Base-by-base conservation (phyloP, 495 filamentous ascomycete species). In the Cudoniella acicularis region DNA sequence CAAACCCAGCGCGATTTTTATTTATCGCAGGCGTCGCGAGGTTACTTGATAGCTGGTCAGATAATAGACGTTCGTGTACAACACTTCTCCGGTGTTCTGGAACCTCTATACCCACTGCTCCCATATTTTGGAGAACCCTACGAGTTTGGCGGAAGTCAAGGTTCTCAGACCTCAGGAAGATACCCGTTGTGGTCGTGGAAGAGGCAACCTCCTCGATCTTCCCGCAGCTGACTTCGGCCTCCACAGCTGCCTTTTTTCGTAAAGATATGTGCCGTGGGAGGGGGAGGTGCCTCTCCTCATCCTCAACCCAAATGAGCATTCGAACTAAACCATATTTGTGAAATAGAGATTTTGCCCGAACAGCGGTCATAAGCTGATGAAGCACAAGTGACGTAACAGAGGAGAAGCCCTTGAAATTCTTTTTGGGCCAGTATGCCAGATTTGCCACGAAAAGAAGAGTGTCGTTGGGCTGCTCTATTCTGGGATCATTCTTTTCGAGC, bases 271-370 rank as follows among this genome's bases (percentile, higher is more conserved):
- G 72, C 24, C 79, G 80, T 0, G 91, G 89, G 2, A 86, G 36
- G 4, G 79, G 42, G 1, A 52, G 13, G 0, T 64, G 57, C 48
- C 76, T 80, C 21, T 89, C 86, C 0, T 70, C 60, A 26, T 80
- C 67, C 0, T 72, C 67, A 3, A 81, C 49, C 80, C 88, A 87
- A 24, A 88, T 61, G 2, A 96, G 73, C 72, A 92, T 82, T 52
- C 91, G 82, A 8, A 93, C 85, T 6, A 81, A 79, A 9, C 91
- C 86, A 60, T 84, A 85, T 18, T 67, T 72, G 47, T 89, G 85
- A 53, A 87, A 82, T 17, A 80, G 67, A 1, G 66, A 58, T 17
- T 70, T 63, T 2, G 62, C 56, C 50, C 75, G 71, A 47, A 81
- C 73, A 21, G 74, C 63, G 13, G 59, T 54, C 27, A 83, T 67